Evolutionary conservation across 176 grass and related monocot genomes (phyloP).

Genomic region (Cenchrus fungigraminus): DNA sequence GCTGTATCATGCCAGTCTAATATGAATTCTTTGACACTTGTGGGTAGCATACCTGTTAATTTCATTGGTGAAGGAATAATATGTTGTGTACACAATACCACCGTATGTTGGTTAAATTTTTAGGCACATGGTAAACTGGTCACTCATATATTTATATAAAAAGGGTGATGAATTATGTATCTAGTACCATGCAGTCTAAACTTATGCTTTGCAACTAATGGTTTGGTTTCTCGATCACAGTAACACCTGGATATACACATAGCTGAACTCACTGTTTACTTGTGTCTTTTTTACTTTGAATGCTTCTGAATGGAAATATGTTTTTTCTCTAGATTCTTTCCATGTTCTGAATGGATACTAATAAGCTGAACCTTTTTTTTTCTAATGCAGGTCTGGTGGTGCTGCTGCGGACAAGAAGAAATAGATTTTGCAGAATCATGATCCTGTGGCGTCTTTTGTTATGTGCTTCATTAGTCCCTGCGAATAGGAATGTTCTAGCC

Average conservation of each 20-base stretch:
- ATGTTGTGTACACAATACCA: background rate
- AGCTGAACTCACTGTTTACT: too few relatives aligned
- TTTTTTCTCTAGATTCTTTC: background rate
- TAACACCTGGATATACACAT: too few relatives aligned
- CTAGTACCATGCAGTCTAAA: too few relatives aligned
- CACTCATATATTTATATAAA: background rate
- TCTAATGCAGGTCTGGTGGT: constrained; percentile 48
- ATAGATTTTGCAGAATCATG: constrained; percentile 23
- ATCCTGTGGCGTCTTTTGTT: background rate
- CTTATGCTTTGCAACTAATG: too few relatives aligned
- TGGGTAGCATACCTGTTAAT: background rate
- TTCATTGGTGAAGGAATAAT: background rate
- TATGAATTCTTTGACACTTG: background rate
- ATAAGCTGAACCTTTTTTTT: background rate
- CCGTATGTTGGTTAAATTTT: background rate
- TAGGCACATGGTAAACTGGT: too few relatives aligned
- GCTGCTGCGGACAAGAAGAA: constrained; percentile 56
- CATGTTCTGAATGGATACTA: background rate
- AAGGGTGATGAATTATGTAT: background rate
- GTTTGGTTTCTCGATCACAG: too few relatives aligned
- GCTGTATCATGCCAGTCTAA: background rate
- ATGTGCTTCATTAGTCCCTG: background rate
- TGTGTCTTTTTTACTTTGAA: too few relatives aligned
- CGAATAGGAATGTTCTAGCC: background rate
- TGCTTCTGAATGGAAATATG: background rate